Base-by-base conservation (phyloP, 2,329 filamentous ascomycete genomes). In the Alternaria infectoria region DNA sequence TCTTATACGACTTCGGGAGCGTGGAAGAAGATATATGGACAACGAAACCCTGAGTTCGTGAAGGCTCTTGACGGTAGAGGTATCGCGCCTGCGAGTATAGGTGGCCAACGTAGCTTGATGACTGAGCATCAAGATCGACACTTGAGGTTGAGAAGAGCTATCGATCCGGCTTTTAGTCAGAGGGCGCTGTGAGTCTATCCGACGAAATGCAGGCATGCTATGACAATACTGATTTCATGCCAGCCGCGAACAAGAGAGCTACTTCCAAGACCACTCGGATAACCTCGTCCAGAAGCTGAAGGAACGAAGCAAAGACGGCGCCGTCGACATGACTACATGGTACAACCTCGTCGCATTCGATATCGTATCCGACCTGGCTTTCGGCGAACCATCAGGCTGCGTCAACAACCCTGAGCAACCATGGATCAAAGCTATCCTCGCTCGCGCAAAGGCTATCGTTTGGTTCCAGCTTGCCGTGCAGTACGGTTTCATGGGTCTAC, bases 381-480 rank as follows among this genome's bases (percentile, higher is more conserved):
- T 61, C 21, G 59, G 59, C 12, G 59, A 61, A 26, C 59, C 59
- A 3, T 61, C 59, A 28, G 59, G 59, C 17, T 61, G 59, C 43
- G 59, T 61, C 11, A 51, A 61, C 19, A 57, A 61, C 19, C 59
- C 59, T 3, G 59, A 61, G 15, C 59, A 61, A 51, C 59, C 59
- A 15, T 61, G 59, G 59, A 61, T 61, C 0, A 46, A 61, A 57
- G 59, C 59, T 4, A 57, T 61, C 3, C 45, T 61, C 13, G 59
- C 59, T 40, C 52, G 59, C 12, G 59, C 59, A 12, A 61, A 61
- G 36, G 59, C 59, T n/a, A 61, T 61, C 19, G 59, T 61, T 1
- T 61, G 59, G 59, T 61, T 61, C 21, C 59, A 57, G 52, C 59
- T 61, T 45, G 59, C 59, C 5, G 59, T 61, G 3, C 59, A 61